Conservation (phyloP, 176 grass and related monocot genomes). For the Triticum urartu region DNA sequence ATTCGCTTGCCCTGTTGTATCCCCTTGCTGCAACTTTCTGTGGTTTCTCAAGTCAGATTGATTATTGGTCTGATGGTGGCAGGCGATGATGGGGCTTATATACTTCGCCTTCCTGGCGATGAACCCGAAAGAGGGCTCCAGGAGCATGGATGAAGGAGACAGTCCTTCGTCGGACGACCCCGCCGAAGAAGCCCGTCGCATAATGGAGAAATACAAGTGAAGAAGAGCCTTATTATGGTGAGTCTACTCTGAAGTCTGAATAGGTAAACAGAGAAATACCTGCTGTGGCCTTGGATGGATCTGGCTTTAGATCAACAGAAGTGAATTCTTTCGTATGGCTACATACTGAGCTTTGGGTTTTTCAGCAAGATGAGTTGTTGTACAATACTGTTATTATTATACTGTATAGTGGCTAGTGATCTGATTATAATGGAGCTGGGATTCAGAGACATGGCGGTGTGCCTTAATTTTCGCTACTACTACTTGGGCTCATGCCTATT, state of each 20-base stretch:
- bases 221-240: background rate
- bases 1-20: background rate
- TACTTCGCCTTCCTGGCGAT: slow-evolving; percentile 72
- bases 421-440: background rate
- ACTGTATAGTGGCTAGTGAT: background rate
- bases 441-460: background rate
- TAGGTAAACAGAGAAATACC: background rate
- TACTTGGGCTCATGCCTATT: background rate
- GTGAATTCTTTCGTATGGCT: background rate
- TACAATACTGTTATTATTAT: background rate
- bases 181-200: slow-evolving; percentile 71
- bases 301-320: background rate
- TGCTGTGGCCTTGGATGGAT: background rate
- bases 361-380: background rate
- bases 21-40: background rate
- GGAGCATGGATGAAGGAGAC: slow-evolving; percentile 10
- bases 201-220: slow-evolving; percentile 99
- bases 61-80: slow-evolving; percentile 2
- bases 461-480: background rate
- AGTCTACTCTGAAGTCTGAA: background rate
- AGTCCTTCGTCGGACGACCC: slow-evolving; percentile 50
- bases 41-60: background rate
- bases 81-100: slow-evolving; percentile 91
- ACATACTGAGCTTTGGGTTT: background rate
- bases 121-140: slow-evolving; percentile 70